Base-by-base conservation (phyloP, 345 rosid species). In the Litchi chinensis region DNA sequence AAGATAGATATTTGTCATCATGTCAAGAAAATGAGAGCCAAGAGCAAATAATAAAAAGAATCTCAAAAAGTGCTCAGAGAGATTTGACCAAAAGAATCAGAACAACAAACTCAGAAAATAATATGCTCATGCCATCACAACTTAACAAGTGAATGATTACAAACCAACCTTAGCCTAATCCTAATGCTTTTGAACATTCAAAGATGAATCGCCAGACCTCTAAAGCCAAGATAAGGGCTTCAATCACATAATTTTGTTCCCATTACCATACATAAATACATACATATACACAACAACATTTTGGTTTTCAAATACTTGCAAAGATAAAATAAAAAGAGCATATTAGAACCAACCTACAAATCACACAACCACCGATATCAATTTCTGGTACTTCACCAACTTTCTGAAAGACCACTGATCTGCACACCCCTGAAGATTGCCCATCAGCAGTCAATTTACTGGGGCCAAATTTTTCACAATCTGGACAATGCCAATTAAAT, bases 331-430 rank as follows among this genome's bases (percentile, higher is more conserved):
- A 66, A 48, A 28, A 73, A 3, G 21, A 64, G 78, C 21, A 0
- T 9, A 18, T 48, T 50, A 60, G 72, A 75, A 78, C 86, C 43
- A 84, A 97, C 99, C 99, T 92, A 91, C 99, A 97, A 78, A 97
- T 78, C 77, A 79, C 95, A 87, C 99, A 97, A 74, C 98, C 98
- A 68, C 98, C 99, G 81, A 89, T 87, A 60, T 93, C 98, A 85
- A 79, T 77, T 87, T 91, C 94, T 79, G 91, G 95, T 21, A 89
- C 88, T 81, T 89, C 91, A 63, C 93, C 95, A 52, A 87, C 93
- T 74, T 92, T 90, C 76, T 92, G 88, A 68, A 93, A 83, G 69
- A 88, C 81, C 71, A 94, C 88, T 44, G 94, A 82, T 77, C 91
- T 90, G 40, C 78, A 68, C 62, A 80, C 75, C 62, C 82, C 72